phyloP scores from a whole-genome alignment of 2,329 filamentous ascomycete species.

The Alternaria brassicae region DNA sequence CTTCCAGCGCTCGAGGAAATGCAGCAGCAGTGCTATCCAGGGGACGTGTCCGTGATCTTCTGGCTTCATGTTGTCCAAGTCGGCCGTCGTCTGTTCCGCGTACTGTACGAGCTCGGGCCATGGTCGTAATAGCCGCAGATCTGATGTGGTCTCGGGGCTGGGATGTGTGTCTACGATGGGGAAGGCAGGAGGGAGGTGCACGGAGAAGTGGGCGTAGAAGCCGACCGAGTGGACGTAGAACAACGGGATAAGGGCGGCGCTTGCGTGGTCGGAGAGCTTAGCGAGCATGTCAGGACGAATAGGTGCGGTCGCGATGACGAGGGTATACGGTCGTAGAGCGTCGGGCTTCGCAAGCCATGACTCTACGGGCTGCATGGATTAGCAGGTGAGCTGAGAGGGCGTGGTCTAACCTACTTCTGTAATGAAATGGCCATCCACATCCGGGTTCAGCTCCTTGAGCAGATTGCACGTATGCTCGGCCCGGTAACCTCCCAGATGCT shows the following conservation, averaged over 20 bases:
- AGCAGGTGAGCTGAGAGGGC: neutral
- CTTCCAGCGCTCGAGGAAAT: slow-evolving; percentile 86
- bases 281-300: slow-evolving; percentile 61
- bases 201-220: slow-evolving; percentile 89
- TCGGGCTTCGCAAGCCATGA: slow-evolving; percentile 53
- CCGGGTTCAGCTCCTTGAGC: slow-evolving; percentile 88
- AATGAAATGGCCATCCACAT: slow-evolving; percentile 79
- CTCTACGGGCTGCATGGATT: slow-evolving; percentile 51
- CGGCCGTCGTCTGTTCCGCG: slow-evolving; percentile 68
- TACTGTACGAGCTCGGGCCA: slow-evolving; percentile 83
- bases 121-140: slow-evolving; percentile 81
- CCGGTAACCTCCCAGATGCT: slow-evolving; percentile 76
- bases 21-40: slow-evolving; percentile 80
- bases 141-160: slow-evolving; percentile 81
- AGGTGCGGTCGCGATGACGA: slow-evolving; percentile 68
- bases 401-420: slow-evolving; percentile 56
- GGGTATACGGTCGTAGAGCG: slow-evolving; percentile 59
- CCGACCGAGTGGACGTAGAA: slow-evolving; percentile 88
- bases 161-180: slow-evolving; percentile 97
- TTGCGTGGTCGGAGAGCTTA: slow-evolving; percentile 59
- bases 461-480: slow-evolving; percentile 79
- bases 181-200: slow-evolving; percentile 78
- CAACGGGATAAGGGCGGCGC: slow-evolving; percentile 70
- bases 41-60: slow-evolving; percentile 93
- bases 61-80: slow-evolving; percentile 73